Evolutionary conservation across 495 filamentous ascomycete species (phyloP), one percentile per base, ranked within the genome.

Genomic region (Penicillium arizonense): DNA sequence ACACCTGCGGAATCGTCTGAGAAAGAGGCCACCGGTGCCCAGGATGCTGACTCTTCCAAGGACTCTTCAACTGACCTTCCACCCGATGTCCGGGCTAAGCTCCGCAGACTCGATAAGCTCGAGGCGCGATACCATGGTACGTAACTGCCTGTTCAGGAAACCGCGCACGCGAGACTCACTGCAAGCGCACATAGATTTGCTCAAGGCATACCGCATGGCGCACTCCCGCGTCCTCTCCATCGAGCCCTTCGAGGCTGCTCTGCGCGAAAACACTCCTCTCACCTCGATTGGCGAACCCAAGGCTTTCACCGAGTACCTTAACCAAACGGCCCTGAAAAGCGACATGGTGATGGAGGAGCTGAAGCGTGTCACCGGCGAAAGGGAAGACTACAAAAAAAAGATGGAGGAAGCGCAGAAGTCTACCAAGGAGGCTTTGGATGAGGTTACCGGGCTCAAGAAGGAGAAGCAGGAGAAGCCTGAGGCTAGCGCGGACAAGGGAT

Each of bases 331-430:
- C 47, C 70, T 91, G 23, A 92, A 92, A 56, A 84, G 85, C 9
- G 91, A 96, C 56, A 90, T 98, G 85, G 83, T 94, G 2, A 80
- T 91, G 78, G 88, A 96, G 14, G 94, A 98, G 66, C 75, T 96
- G n/a, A 96, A 91, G 72, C 82, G 91, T 0, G 84, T 96, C 0
- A 85, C 90, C 0, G 79, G 76, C 21, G 95, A 97, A 57, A 83
- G 87, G 30, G 91, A 97, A 63, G 80, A 81, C 8, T 82, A 84
- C 58, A 96, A 90, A 59, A 86, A 84, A 58, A 91, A 88, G 59
- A 69, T 85, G 8, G 83, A 87, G 9, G 84, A 86, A 44, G 80
- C 87, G 3, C 81, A 92, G 47, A 82, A 86, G 61, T 77, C 81
- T 35, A 68, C 86, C 0, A 80, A 82, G 61, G 79, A 79, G 10